phyloP scores from a whole-genome alignment of 139 green algal species.

The Chlamydomonas applanata region DNA sequence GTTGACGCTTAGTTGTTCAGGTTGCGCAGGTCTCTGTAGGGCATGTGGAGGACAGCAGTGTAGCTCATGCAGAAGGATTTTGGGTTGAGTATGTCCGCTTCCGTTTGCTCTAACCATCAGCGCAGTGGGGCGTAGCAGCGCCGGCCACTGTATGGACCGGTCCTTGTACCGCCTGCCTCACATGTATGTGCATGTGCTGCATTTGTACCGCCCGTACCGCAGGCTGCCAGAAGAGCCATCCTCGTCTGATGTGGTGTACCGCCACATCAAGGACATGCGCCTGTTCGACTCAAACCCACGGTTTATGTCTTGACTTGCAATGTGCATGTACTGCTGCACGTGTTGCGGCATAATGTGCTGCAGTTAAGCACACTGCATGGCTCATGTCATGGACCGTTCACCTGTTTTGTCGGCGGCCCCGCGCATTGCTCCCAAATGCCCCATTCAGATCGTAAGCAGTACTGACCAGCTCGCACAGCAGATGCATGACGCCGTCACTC shows the following conservation, averaged over 20 bases:
- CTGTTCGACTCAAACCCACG: conserved; percentile 5
- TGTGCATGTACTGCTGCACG: no score
- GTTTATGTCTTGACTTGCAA: not conserved
- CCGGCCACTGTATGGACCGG: not conserved
- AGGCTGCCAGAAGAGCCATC: conserved; percentile 2
- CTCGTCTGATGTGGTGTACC: conserved; percentile 2
- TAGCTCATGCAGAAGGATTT: no score
- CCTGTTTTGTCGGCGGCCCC: not conserved
- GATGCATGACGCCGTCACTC: not conserved
- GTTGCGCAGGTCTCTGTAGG: no score
- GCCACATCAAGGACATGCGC: conserved; percentile 6
- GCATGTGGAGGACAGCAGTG: no score
- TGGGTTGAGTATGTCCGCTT: no score
- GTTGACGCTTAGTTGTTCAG: no score
- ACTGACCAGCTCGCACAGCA: not conserved
- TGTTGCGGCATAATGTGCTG: no score
- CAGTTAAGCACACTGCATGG: no score
- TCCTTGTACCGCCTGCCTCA: not conserved
- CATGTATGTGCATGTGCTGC: not conserved
- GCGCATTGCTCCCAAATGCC: not conserved
- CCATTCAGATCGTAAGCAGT: not conserved
- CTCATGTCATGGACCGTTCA: no score
- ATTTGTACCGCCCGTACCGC: not conserved
- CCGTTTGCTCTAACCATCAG: no score
- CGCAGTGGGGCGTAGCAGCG: not conserved